Evolutionary conservation across 345 rosid genomes (phyloP).

Genomic region (Gossypium arboreum): DNA sequence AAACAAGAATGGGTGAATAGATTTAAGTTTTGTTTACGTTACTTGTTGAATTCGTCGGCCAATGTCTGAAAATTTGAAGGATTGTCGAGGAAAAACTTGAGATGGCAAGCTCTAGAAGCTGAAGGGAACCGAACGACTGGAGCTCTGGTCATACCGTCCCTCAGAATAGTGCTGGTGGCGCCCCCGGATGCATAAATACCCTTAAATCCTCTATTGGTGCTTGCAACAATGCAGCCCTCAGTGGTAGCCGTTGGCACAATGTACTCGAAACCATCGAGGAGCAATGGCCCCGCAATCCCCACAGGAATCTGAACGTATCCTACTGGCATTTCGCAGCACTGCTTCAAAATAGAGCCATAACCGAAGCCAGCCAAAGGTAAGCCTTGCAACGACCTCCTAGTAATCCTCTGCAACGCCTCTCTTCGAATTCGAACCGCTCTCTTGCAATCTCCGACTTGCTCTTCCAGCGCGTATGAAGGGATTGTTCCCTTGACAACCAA

Average conservation of each 20-base stretch:
- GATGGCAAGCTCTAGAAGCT: conserved; percentile 27
- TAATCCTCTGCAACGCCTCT: conserved; percentile 71
- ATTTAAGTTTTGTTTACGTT: not conserved
- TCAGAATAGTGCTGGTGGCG: conserved; percentile 25
- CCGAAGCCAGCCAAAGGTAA: conserved; percentile 80
- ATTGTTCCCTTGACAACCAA: conserved; percentile 45
- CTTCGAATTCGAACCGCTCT: conserved; percentile 71
- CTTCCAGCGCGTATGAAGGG: conserved; percentile 70
- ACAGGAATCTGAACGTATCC: conserved; percentile 94
- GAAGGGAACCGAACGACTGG: conserved; percentile 32
- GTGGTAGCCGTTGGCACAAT: conserved; percentile 96
- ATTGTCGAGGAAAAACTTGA: conserved; percentile 41
- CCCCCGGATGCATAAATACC: conserved; percentile 78
- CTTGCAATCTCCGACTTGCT: conserved; percentile 74
- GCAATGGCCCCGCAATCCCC: conserved; percentile 85
- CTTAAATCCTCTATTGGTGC: conserved; percentile 90
- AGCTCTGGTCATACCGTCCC: conserved; percentile 38
- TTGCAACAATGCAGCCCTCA: conserved; percentile 92
- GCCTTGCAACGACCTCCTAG: conserved; percentile 70
- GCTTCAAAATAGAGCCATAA: conserved; percentile 77
- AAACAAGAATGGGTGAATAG: not conserved
- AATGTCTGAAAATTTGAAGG: conserved; percentile 33
- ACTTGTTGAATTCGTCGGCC: conserved; percentile 34
- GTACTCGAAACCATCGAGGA: conserved; percentile 79
- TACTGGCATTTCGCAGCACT: conserved; percentile 97